These are phyloP conservation scores for Lophium mytilinum DNA, from an alignment of 495 filamentous ascomycete genomes.

Conservation along the genomic window DNA sequence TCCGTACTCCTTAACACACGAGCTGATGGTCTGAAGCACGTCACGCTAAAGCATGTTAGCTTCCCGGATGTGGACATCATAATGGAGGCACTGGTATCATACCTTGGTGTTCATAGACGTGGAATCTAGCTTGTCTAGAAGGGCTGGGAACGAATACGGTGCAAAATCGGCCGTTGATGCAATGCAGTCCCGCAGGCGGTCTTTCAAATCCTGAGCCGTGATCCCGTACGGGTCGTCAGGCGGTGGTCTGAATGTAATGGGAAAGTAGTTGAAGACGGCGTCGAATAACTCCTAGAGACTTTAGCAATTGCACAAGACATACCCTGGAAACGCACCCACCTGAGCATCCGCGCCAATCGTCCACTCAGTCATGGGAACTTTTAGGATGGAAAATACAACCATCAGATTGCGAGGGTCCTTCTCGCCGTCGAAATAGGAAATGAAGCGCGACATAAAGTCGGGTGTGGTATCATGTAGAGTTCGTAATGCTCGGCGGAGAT, in stretches of 20 bases:
- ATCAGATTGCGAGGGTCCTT: conserved; percentile 73
- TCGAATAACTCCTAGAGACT: conserved; percentile 48
- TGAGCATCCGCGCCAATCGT: conserved; percentile 55
- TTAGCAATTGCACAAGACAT: conserved; percentile 8
- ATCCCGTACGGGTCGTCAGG: conserved; percentile 70
- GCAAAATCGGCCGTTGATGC: conserved; percentile 61
- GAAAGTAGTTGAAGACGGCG: conserved; percentile 70
- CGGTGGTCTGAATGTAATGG: conserved; percentile 67
- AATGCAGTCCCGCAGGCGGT: conserved; percentile 61
- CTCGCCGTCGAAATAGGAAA: conserved; percentile 63
- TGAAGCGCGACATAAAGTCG: conserved; percentile 54
- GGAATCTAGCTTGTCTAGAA: conserved; percentile 70
- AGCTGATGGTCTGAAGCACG: conserved; percentile 56
- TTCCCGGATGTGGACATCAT: too few species aligned
- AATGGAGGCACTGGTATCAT: conserved; percentile 2
- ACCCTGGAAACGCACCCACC: conserved; percentile 33
- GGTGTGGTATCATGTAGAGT: conserved; percentile 23
- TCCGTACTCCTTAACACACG: conserved; percentile 55
- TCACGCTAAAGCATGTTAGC: conserved; percentile 50
- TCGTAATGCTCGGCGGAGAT: conserved; percentile 22
- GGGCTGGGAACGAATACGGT: conserved; percentile 57
- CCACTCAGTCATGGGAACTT: conserved; percentile 68
- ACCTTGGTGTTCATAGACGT: conserved; percentile 68
- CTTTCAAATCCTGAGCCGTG: conserved; percentile 64
- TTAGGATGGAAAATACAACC: conserved; percentile 67